phyloP scores from a whole-genome alignment of 208 protist genomes.

The Entamoeba invadens region DNA sequence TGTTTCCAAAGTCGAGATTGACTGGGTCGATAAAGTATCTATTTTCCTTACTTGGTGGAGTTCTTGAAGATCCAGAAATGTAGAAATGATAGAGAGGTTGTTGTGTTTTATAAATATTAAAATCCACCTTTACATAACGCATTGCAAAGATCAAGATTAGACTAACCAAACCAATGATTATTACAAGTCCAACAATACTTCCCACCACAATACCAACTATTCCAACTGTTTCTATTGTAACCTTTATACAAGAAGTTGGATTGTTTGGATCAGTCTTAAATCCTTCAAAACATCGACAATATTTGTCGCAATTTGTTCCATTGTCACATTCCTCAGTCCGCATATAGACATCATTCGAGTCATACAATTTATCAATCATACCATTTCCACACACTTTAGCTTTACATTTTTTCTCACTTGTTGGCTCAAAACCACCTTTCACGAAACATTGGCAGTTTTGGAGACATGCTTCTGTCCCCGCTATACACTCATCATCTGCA shows the following conservation, averaged over 20 bases:
- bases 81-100: not conserved
- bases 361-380: not conserved
- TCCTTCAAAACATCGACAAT: not conserved
- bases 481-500: not conserved
- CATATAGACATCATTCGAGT: not conserved
- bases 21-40: not conserved
- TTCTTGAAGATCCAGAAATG: not conserved
- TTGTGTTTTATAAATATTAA: not conserved
- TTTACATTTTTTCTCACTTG: not conserved
- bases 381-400: not conserved
- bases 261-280: not conserved
- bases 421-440: not conserved
- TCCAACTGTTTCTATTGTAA: not conserved
- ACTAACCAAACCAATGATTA: not conserved
- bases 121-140: not conserved
- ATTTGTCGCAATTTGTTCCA: not conserved
- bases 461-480: not conserved
- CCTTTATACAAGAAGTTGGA: not conserved
- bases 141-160: not conserved
- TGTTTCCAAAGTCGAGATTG: not conserved
- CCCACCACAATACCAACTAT: not conserved
- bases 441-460: not conserved
- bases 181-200: not conserved
- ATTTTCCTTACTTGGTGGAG: not conserved
- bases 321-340: not conserved